phyloP scores from a whole-genome alignment of 1,139 yeast species.

The Tardiomyces depauwii region DNA sequence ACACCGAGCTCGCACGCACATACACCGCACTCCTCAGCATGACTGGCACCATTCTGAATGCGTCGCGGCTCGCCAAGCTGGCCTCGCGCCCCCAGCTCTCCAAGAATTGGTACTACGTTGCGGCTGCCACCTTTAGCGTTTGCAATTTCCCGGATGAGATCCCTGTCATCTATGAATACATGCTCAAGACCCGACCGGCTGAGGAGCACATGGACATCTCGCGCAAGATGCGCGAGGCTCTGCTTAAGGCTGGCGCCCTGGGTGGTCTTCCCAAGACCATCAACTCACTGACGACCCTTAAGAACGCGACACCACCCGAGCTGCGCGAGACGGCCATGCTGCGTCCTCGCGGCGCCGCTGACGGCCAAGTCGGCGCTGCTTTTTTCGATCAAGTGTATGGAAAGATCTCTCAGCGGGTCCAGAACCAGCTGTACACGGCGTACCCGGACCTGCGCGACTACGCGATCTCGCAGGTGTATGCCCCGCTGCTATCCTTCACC shows the following conservation, averaged over 20 bases:
- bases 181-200: constrained; percentile 34
- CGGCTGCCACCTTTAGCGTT: constrained; percentile 74
- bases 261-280: constrained; percentile 80
- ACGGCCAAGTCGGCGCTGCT: constrained; percentile 24
- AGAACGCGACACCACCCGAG: constrained; percentile 49
- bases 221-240: constrained; percentile 57
- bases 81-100: constrained; percentile 42
- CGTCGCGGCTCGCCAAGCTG: constrained; percentile 50
- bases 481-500: constrained; percentile 62
- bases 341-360: constrained; percentile 6
- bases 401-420: constrained; percentile 58
- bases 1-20: too few species aligned
- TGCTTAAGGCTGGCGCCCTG: constrained; percentile 66
- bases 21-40: not conserved
- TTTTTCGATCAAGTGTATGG: constrained; percentile 72
- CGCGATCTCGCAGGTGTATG: constrained; percentile 64
- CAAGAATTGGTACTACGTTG: constrained; percentile 60
- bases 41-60: constrained; percentile 32
- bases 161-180: constrained; percentile 64
- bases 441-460: constrained; percentile 80
- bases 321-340: constrained; percentile 25
- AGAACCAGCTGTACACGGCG: constrained; percentile 55
- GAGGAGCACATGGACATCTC: constrained; percentile 29
- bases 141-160: constrained; percentile 76
- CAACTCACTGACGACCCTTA: constrained; percentile 59